A percentile compares a stretch with the other conserved stretches of the same genome.
Evolutionary conservation across 139 green algal species (phyloP).

Genomic region (Deuterostichococcus epilithicus): DNA sequence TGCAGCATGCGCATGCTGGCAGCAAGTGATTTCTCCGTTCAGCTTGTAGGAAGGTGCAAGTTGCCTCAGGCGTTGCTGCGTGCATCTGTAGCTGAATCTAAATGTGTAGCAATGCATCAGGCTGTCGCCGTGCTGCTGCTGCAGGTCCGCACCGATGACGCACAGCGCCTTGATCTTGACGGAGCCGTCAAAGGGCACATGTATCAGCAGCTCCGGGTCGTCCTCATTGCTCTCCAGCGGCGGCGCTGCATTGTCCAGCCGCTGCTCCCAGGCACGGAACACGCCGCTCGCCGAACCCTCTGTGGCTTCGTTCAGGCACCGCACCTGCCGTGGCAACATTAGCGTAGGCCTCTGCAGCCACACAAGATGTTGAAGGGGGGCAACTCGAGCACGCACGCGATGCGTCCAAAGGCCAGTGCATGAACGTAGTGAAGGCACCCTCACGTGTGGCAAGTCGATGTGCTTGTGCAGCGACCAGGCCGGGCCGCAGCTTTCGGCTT

Average conservation of each 20-base stretch:
- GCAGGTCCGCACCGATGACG: slow-evolving; percentile 49
- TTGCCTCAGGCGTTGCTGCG: too few relatives aligned
- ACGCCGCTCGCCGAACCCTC: slow-evolving; percentile 51
- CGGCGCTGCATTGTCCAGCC: slow-evolving; percentile 35
- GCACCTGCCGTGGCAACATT: slow-evolving; percentile 46
- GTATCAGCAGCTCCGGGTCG: slow-evolving; percentile 84
- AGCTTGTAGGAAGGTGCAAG: too few relatives aligned
- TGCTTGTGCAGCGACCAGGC: slow-evolving; percentile 81
- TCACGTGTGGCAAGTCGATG: slow-evolving; percentile 58
- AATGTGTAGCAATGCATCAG: neutral
- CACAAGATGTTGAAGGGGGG: neutral
- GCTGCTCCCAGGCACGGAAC: slow-evolving; percentile 66
- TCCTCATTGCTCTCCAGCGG: slow-evolving; percentile 73
- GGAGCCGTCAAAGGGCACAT: slow-evolving; percentile 78
- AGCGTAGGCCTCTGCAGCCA: neutral
- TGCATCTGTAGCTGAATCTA: too few relatives aligned
- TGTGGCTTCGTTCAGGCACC: slow-evolving; percentile 74
- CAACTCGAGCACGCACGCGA: neutral
- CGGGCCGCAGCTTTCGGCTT: slow-evolving; percentile 66
- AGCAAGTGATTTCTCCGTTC: too few relatives aligned
- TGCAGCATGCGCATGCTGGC: too few relatives aligned
- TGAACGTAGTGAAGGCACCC: neutral
- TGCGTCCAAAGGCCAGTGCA: neutral
- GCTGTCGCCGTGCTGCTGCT: neutral
- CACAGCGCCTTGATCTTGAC: slow-evolving; percentile 82